Evolutionary conservation across 352 stramenopile species (phyloP), one percentile per base, ranked within the genome.

Genomic region (Phytopythium mirpurense): DNA sequence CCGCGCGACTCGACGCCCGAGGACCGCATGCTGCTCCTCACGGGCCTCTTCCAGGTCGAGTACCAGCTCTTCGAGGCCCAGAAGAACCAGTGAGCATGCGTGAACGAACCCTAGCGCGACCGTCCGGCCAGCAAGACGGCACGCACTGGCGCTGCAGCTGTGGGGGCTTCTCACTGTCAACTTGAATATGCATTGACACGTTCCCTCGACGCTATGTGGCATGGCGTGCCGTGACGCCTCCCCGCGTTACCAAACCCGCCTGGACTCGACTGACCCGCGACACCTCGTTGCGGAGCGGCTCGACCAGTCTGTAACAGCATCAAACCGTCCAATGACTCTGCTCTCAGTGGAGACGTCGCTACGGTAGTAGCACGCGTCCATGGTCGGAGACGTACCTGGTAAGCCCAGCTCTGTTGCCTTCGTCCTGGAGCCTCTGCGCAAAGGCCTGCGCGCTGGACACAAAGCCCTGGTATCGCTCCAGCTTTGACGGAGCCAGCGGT

Each of bases 11-110:
- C 78, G 19, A 82, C 73, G 7, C 52, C 71, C 0, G 65, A 80
- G 35, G 69, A 89, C 40, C 74, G 74, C 37, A 70, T 74, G 34
- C 56, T 89, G 23, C 58, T 88, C 45, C 51, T 89, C 32, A 77
- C 72, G 26, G 69, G 71, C 44, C 58, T 86, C 16, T 84, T 86
- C 51, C 69, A 81, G 36, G 46, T 89, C 38, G 75, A 89, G 40
- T 86, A 83, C 64, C 50, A 74, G 35, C 52, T 70, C 48, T 89
- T 87, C 38, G 75, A 89, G 60, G 14, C 11, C 5, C 48, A 49
- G 15, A 36, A 66, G 19, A 62, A 46, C 55, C 35, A 54, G 27
- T 59, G 31, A 59, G 44, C 23, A n/a, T n/a, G n/a, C n/a, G n/a
- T n/a, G n/a, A n/a, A n/a, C n/a, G n/a, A n/a, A n/a, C n/a, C n/a